A percentile compares a stretch with the other conserved stretches of the same genome.
Conservation (phyloP, 1,284 basidiomycete genomes). For the Fomes fomentarius region DNA sequence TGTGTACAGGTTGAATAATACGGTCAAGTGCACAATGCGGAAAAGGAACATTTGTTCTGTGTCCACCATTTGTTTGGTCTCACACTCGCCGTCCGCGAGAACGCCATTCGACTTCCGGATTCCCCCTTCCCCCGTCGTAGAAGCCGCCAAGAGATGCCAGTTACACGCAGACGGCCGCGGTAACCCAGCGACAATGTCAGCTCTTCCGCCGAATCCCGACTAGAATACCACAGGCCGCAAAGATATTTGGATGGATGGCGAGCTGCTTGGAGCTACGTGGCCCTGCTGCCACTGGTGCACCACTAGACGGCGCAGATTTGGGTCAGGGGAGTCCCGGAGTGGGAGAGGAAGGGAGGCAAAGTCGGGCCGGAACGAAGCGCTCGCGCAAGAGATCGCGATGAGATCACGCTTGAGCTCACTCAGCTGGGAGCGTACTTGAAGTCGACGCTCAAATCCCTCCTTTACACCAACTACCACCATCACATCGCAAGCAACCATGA, state of each 20-base stretch:
- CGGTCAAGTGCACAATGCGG: neutral
- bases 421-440: conserved; percentile 22
- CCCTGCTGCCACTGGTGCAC: no score
- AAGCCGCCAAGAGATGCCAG: no score
- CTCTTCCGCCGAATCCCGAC: no score
- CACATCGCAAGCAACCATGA: conserved; percentile 57
- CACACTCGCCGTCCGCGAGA: conserved; percentile 8
- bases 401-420: conserved; percentile 26
- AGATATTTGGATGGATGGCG: no score
- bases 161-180: neutral
- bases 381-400: conserved; percentile 22
- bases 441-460: conserved; percentile 5
- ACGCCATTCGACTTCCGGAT: neutral
- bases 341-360: neutral
- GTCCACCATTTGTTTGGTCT: neutral
- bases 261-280: no score
- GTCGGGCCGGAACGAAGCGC: conserved; percentile 14
- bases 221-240: no score
- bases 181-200: neutral
- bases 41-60: neutral
- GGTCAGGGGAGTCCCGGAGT: neutral
- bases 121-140: neutral
- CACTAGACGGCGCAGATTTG: no score
- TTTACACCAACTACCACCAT: conserved; percentile 19
- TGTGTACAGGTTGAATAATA: no score